Evolutionary conservation across 2,329 filamentous ascomycete genomes (phyloP), one percentile per base, ranked within the genome.

Genomic region (Dichotomopilus funicola): DNA sequence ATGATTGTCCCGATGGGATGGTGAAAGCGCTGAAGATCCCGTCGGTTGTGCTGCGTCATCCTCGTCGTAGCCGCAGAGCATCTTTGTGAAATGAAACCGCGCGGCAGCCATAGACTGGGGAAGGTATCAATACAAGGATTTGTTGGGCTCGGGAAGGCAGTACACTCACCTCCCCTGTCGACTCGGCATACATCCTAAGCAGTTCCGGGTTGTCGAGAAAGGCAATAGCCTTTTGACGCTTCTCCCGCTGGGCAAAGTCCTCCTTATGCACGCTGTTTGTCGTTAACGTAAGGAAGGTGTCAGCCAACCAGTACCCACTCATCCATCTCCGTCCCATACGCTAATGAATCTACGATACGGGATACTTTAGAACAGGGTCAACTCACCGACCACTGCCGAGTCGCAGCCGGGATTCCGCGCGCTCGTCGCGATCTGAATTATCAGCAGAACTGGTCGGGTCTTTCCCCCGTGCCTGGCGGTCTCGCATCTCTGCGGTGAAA

Each of bases 391-490:
- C 50, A 19, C 27, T 44, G 5, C 59, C 58, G 38, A 60, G 51
- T 4, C 55, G 55, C 44, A 60, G 12, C 55, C 12, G 50, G 3
- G 57, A 10, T 9, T 42, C 43, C 3, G 43, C 66, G 54, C 67
- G 62, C 19, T 68, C 66, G 47, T 66, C 65, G 6, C 64, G 68
- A 19, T 70, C 68, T 8, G 66, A 66, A 31, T 63, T 63, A 40
- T 71, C 69, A 31, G 64, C 65, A 10, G 66, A 59, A 19, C 53
- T 19, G 63, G 80, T 80, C 0, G 78, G 78, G 58, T 83, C 75
- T 63, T 82, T 82, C 51, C 81, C 80, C 42, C 81, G 73, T 4
- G 81, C 78, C 66, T 85, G 81, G 5, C 74, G 74, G 65, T 84
- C 80, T 63, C 79, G 78, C 78, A 80, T 80, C 56, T 72, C 67